phyloP scores from a whole-genome alignment of 1,139 yeast genomes.

The Pichia sp. region DNA sequence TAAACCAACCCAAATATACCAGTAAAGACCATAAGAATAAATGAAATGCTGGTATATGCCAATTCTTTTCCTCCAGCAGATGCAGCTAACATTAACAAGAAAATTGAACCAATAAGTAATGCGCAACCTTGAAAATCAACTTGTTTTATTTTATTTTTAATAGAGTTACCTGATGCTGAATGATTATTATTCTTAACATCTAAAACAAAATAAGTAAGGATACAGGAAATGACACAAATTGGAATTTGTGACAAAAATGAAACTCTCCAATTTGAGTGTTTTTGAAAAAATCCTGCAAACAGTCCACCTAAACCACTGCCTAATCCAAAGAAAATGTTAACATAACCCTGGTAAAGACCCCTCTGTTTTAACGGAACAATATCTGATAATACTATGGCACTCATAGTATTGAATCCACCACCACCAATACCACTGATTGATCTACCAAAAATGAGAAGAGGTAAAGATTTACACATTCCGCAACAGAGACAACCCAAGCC shows the following conservation, averaged over 20 bases:
- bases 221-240: conserved; percentile 39
- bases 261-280: conserved; percentile 49
- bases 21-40: conserved; percentile 26
- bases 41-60: conserved; percentile 39
- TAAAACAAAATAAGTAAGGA: conserved; percentile 38
- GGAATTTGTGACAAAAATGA: conserved; percentile 54
- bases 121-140: no score
- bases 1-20: conserved; percentile 21
- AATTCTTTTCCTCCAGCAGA: conserved; percentile 49
- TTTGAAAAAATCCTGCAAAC: conserved; percentile 49
- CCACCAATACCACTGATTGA: conserved; percentile 59
- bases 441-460: conserved; percentile 54
- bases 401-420: conserved; percentile 50
- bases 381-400: conserved; percentile 53
- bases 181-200: conserved; percentile 39
- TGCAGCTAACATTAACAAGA: conserved; percentile 42
- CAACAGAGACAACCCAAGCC: conserved; percentile 62
- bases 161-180: conserved; percentile 17
- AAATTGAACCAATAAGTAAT: no score
- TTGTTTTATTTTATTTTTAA: no score
- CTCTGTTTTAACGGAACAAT: conserved; percentile 51
- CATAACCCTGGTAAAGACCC: conserved; percentile 53
- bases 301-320: conserved; percentile 59
- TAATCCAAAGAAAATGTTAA: conserved; percentile 46
- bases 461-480: conserved; percentile 57